Evolutionary conservation across 75 land plant species (phyloP).

Genomic region (Chamaecyparis obtusa): DNA sequence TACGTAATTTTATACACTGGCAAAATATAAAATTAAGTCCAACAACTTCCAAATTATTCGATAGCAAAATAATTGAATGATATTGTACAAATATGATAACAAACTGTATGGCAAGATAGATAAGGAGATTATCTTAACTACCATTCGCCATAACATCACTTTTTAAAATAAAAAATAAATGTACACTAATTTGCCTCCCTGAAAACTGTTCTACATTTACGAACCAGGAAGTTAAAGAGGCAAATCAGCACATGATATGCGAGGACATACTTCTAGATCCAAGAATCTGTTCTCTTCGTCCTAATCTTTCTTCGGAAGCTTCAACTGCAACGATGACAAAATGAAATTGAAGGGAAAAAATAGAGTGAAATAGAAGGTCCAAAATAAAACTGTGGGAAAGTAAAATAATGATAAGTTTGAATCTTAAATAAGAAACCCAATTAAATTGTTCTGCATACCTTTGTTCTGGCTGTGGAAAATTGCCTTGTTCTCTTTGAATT

Average conservation of each 20-base stretch:
- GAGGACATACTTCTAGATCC: background rate
- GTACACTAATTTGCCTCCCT: background rate
- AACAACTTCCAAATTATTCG: no score
- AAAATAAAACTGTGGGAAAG: background rate
- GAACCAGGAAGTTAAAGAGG: background rate
- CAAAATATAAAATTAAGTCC: no score
- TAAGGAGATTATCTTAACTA: background rate
- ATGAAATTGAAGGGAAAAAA: background rate
- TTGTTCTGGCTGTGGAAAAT: slow-evolving; percentile 41
- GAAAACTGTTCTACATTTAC: background rate
- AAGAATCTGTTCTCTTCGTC: background rate
- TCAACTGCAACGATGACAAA: slow-evolving; percentile 21
- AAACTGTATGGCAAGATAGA: background rate
- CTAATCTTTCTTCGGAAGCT: slow-evolving; percentile 27
- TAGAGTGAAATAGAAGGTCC: no score
- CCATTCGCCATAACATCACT: background rate
- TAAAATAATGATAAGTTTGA: background rate
- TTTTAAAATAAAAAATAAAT: no score
- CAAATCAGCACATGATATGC: background rate
- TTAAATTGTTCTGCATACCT: slow-evolving; percentile 21
- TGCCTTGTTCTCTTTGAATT: slow-evolving; percentile 16
- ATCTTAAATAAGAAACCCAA: background rate
- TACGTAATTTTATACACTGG: no score
- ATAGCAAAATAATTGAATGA: no score
- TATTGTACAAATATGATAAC: background rate